A percentile compares a stretch with the other conserved stretches of the same genome.
phyloP scores from a whole-genome alignment of 140 eudicot species.

The Erigeron philadelphicus region DNA sequence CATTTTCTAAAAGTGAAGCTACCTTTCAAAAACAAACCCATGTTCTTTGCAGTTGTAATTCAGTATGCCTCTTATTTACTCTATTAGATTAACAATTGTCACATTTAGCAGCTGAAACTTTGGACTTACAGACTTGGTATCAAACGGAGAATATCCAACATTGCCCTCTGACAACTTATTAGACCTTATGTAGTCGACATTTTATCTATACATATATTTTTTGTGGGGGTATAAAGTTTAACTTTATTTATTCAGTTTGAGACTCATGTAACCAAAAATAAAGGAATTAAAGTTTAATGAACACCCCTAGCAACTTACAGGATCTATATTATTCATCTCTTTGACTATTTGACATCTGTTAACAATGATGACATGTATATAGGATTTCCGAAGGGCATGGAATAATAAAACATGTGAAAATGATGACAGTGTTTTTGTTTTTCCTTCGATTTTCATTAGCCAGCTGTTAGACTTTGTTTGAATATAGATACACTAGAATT shows the following conservation, averaged over 20 bases:
- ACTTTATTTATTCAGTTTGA: background rate
- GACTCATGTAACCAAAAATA: background rate
- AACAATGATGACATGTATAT: background rate
- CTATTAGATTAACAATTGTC: background rate
- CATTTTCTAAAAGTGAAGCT: too few relatives aligned
- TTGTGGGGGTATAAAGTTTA: background rate
- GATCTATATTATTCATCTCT: slow-evolving; percentile 4
- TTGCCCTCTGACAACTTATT: background rate
- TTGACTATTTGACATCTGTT: background rate
- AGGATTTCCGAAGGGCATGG: background rate
- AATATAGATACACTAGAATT: background rate
- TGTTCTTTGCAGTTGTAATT: background rate
- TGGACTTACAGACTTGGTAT: background rate
- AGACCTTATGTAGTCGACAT: background rate
- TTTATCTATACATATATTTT: background rate
- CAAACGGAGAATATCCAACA: background rate
- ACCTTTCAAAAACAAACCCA: too few relatives aligned
- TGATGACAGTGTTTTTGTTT: background rate
- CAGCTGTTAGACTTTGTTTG: background rate
- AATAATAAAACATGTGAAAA: background rate
- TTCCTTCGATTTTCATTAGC: background rate
- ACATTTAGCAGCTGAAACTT: background rate
- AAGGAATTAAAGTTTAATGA: background rate
- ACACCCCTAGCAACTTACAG: slow-evolving; percentile 2
- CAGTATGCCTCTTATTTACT: background rate